Percentiles rank a stretch among this genome's conserved stretches.
Evolutionary conservation across 805 yeast genomes (phyloP).

Genomic region (Nakazawaea ernobii): DNA sequence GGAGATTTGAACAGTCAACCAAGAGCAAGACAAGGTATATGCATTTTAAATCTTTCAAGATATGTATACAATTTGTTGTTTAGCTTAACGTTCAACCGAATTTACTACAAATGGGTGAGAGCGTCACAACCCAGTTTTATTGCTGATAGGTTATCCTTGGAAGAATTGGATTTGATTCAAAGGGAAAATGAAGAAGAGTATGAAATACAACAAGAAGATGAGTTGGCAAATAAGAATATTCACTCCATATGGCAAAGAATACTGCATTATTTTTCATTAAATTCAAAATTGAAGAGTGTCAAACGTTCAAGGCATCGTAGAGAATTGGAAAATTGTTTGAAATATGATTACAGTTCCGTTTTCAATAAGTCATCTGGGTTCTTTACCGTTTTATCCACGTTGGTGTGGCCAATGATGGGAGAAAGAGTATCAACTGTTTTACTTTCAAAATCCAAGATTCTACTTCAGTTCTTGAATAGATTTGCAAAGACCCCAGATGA

Average conservation of each 20-base stretch:
- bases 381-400: slow-evolving; percentile 20
- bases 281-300: slow-evolving; percentile 10
- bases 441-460: slow-evolving; percentile 17
- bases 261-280: not conserved
- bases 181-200: slow-evolving; percentile 23
- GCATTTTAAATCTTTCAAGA: slow-evolving; percentile 6
- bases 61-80: slow-evolving; percentile 15
- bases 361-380: slow-evolving; percentile 16
- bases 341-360: slow-evolving; percentile 23
- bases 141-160: slow-evolving; percentile 25
- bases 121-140: slow-evolving; percentile 28
- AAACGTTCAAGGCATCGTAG: slow-evolving; percentile 18
- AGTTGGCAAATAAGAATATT: not conserved
- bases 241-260: slow-evolving; percentile 4
- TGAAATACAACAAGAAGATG: slow-evolving; percentile 10
- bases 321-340: slow-evolving; percentile 22
- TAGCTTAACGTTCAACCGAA: slow-evolving; percentile 23
- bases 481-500: slow-evolving; percentile 31
- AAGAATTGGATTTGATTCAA: slow-evolving; percentile 27
- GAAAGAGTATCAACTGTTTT: slow-evolving; percentile 17
- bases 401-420: slow-evolving; percentile 29
- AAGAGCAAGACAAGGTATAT: slow-evolving; percentile 1
- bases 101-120: slow-evolving; percentile 29
- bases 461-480: slow-evolving; percentile 18
- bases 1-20: not conserved